Evolutionary conservation across 805 yeast species (phyloP), one percentile per base, ranked within the genome.

Genomic region (Monosporozyma servazzii): DNA sequence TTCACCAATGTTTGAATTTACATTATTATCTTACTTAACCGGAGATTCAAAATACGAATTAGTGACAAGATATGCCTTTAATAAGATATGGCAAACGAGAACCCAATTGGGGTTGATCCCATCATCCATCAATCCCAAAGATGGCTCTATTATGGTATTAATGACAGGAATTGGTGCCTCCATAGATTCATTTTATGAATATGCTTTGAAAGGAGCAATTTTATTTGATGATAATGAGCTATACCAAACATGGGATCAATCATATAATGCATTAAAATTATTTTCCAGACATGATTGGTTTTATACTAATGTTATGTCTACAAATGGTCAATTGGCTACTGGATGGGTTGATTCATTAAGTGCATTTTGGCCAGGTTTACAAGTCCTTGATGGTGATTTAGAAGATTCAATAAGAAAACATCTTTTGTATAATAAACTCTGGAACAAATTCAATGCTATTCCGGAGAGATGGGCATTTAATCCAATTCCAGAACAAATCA

Each of bases 91-190:
- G 96, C 67, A 75, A 4, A 71, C 81, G 2, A 71, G 90, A 53
- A 77, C 86, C 50, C 58, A 66, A 1, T 63, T 86, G 13, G 80
- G 86, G 56, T 70, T 91, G 29, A 59, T 91, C 13, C 95, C 96
- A 2, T 84, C 86, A 87, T 75, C 90, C 0, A 71, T 89, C 4
- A 82, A 84, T 54, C 84, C 90, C 0, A 59, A 72, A 1, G 67
- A 73, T 0, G 79, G 81, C 36, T 61, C 64, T 39, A 81, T 87
- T 80, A 67, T 72, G 41, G 84, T 84, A 51, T 64, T 75, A 0
- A 67, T 81, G 41, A 79, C 93, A 0, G 96, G 96, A 0, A 75
- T 86, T 9, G 97, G 98, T 2, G 97, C 97, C 0, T 85, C 95
- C 2, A 78, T 88, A 15, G 98, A 90, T 66, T 88, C 96, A 0